Percentiles rank a stretch among this genome's conserved stretches.
phyloP scores from a whole-genome alignment of 345 rosid species.

The Lepidium aucheri region DNA sequence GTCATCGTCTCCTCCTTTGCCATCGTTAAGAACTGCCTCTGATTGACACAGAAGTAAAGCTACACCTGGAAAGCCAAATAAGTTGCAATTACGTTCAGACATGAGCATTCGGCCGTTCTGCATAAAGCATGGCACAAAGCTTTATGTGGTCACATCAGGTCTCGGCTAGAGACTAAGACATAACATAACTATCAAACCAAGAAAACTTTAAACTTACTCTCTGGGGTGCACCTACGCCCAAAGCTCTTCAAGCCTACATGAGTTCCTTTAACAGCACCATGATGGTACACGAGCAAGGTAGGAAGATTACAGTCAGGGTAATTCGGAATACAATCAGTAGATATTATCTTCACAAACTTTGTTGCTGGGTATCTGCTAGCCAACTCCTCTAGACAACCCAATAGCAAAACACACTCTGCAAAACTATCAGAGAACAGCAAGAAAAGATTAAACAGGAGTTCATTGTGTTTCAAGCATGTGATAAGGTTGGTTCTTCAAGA shows the following conservation, averaged over 20 bases:
- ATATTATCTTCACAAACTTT: conserved; percentile 89
- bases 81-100: conserved; percentile 7
- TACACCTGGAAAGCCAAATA: conserved; percentile 48
- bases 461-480: neutral
- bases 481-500: neutral
- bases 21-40: conserved; percentile 86
- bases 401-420: conserved; percentile 63
- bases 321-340: conserved; percentile 93
- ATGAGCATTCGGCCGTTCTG: neutral
- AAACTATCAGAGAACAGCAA: conserved; percentile 30
- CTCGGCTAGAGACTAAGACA: neutral
- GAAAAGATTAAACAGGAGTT: neutral
- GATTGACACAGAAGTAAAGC: conserved; percentile 91
- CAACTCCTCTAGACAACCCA: conserved; percentile 80
- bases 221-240: conserved; percentile 91
- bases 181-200: neutral
- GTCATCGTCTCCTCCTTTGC: conserved; percentile 60
- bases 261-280: conserved; percentile 81
- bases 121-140: neutral
- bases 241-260: conserved; percentile 73
- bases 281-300: conserved; percentile 77
- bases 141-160: neutral
- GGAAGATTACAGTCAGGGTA: conserved; percentile 91
- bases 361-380: conserved; percentile 79
- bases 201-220: conserved; percentile 40